Base-by-base conservation (phyloP, 1,139 yeast genomes). In the Taiozyma sp. region DNA sequence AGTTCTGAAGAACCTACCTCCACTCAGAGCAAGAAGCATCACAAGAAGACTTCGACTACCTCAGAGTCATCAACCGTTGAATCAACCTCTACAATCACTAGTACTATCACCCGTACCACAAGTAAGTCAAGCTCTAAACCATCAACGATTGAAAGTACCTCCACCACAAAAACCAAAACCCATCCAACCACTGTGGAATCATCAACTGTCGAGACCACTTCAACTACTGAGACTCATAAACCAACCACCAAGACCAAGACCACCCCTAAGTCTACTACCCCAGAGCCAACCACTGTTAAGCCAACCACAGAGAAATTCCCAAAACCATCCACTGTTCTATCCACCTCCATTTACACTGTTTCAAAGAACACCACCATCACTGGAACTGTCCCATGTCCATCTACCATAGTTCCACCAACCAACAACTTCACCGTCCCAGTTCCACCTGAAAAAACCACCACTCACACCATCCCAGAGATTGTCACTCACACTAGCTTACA, bases 381-480 rank as follows among this genome's bases (percentile, higher is more conserved):
- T 37, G n/a, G 22, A 10, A 24, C 43, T 6, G n/a, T 19, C 16
- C 43, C 29, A 37, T 16, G 26, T 13, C 19, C 43, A 14, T n/a
- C 28, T 14, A 45, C 30, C 16, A 21, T n/a, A 40, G 22, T 28
- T 22, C 30, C 46, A 42, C 30, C 46, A 42, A 16, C 11, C 42
- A 9, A 28, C 32, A 40, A 16, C 30, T 35, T 47, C 42, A 46
- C 53, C 16, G 19, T 26, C n/a, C 35, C 51, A 29, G 47, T 26
- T 26, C n/a, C 22, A 28, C 51, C 53, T 46, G 47, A 34, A 29
- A 8, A 37, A 11, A 19, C 48, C 16, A 44, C 43, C 39, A 45
- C 30, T 39, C 14, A 11, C 28, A 21, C 29, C 37, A 32, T 21
- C 40, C 26, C 22, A 16, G 19, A 37, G 41, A 16, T 19, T 19